phyloP scores from a whole-genome alignment of 2,329 filamentous ascomycete species.

The Pseudocercospora musae region DNA sequence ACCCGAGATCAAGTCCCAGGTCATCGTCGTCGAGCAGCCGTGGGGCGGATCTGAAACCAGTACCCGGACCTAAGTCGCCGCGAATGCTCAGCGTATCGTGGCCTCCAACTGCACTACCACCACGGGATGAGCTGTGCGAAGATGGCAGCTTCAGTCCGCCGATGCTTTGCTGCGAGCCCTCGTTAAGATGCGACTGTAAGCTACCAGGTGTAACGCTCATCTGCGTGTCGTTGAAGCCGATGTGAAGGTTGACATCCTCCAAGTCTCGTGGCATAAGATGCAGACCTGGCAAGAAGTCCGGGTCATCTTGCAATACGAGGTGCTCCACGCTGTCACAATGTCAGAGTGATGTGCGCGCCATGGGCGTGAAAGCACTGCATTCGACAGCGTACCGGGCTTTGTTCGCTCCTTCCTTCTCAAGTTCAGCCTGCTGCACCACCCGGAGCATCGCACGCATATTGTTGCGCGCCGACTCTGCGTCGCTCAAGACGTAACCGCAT shows the following conservation, averaged over 20 bases:
- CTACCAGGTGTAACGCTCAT: slow-evolving; percentile 38
- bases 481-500: slow-evolving; percentile 77
- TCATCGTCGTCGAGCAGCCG: slow-evolving; percentile 27
- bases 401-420: slow-evolving; percentile 65
- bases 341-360: slow-evolving; percentile 1
- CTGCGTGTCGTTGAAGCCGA: slow-evolving; percentile 46
- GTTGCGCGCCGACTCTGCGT: slow-evolving; percentile 71
- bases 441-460: slow-evolving; percentile 68
- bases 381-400: slow-evolving; percentile 61
- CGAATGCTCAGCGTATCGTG: slow-evolving; percentile 40
- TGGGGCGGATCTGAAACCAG: slow-evolving; percentile 2
- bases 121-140: slow-evolving; percentile 39
- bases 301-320: slow-evolving; percentile 77
- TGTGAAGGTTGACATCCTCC: slow-evolving; percentile 43
- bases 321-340: slow-evolving; percentile 61
- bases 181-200: slow-evolving; percentile 18
- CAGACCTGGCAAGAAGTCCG: slow-evolving; percentile 69
- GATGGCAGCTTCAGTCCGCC: slow-evolving; percentile 48
- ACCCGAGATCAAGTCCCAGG: slow-evolving; percentile 40
- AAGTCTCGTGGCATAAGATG: slow-evolving; percentile 59
- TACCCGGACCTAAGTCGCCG: slow-evolving; percentile 42
- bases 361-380: background rate
- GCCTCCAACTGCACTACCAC: slow-evolving; percentile 37
- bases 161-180: slow-evolving; percentile 31
- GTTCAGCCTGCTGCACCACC: slow-evolving; percentile 54